Evolutionary conservation across 371 early-diverging fungal species (phyloP).

Genomic region (Mortierella sp.): DNA sequence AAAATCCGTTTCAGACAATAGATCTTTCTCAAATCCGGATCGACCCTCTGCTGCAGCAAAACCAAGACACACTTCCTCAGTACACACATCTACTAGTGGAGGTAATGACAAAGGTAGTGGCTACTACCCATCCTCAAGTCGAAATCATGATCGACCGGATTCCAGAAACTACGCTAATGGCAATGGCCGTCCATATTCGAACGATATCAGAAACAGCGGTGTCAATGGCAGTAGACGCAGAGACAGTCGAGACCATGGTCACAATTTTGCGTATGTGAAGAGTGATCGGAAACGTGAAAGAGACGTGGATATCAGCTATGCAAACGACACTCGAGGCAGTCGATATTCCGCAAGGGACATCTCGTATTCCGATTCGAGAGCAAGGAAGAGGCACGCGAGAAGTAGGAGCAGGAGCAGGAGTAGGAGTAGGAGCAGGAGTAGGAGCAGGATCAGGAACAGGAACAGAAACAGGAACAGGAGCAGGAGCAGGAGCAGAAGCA

Average conservation of each 20-base stretch:
- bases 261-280: neutral
- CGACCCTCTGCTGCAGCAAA: slow-evolving; percentile 3
- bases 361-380: slow-evolving; percentile 21
- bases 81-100: neutral
- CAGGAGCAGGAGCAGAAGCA: slow-evolving; percentile 21
- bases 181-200: slow-evolving; percentile 36
- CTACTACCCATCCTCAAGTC: slow-evolving; percentile 16
- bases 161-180: slow-evolving; percentile 30
- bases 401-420: slow-evolving; percentile 16
- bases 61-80: slow-evolving; percentile 14
- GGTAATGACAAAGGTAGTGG: neutral
- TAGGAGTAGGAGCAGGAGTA: neutral
- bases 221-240: slow-evolving; percentile 1
- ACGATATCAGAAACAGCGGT: slow-evolving; percentile 9
- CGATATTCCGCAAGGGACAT: slow-evolving; percentile 16
- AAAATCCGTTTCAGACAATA: neutral
- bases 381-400: slow-evolving; percentile 36
- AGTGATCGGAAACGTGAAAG: slow-evolving; percentile 34
- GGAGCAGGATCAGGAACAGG: neutral
- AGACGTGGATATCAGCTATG: slow-evolving; percentile 12
- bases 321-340: neutral
- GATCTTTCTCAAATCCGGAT: slow-evolving; percentile 6
- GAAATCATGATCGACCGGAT: slow-evolving; percentile 35
- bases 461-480: slow-evolving; percentile 21
- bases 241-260: slow-evolving; percentile 11